Evolutionary conservation across 768 basidiomycete genomes (phyloP).

Genomic region (Mycena leptocephala): DNA sequence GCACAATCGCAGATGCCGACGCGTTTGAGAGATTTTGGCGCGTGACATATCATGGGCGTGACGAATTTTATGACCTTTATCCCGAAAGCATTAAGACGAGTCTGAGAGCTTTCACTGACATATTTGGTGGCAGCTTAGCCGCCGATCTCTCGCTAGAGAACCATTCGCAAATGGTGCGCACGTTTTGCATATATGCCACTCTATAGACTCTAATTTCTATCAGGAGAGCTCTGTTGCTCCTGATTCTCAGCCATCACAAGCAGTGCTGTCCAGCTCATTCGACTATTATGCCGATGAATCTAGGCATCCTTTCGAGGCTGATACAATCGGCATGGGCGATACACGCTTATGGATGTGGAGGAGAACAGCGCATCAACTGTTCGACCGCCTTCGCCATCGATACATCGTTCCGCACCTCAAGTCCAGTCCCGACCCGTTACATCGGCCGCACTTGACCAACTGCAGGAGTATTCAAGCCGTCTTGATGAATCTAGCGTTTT

Average conservation of each 20-base stretch:
- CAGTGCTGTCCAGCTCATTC: constrained; percentile 8
- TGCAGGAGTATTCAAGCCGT: constrained; percentile 40
- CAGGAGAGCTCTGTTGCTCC: constrained; percentile 40
- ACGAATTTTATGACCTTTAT: constrained; percentile 54
- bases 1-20: constrained; percentile 66
- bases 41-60: constrained; percentile 64
- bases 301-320: constrained; percentile 17
- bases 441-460: constrained; percentile 35
- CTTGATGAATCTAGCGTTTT: constrained; percentile 28
- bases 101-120: constrained; percentile 63
- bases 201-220: neutral
- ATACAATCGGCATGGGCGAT: constrained; percentile 21
- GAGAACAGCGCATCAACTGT: constrained; percentile 24
- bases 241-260: constrained; percentile 48
- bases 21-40: constrained; percentile 75
- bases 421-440: neutral
- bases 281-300: constrained; percentile 31
- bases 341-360: constrained; percentile 13
- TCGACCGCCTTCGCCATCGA: constrained; percentile 12
- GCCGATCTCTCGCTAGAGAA: constrained; percentile 58
- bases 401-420: neutral
- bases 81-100: constrained; percentile 62
- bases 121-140: constrained; percentile 65
- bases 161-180: constrained; percentile 55
- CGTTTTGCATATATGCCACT: neutral